These are phyloP conservation scores for Bruguiera hainesii DNA, from an alignment of 441 rosid species.

Conservation along the genomic window DNA sequence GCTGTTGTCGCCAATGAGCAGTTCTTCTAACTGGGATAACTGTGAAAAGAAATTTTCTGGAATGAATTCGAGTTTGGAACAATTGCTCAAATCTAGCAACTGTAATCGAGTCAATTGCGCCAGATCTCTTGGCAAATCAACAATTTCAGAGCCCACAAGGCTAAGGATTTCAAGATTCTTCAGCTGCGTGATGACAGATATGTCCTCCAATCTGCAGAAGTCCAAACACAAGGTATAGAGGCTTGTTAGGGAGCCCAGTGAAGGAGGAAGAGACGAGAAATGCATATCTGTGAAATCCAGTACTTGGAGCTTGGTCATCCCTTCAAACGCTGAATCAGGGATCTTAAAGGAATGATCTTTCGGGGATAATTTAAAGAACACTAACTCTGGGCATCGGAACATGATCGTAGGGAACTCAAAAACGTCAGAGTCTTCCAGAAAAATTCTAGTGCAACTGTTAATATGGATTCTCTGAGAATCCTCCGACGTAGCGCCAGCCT, in stretches of 20 bases:
- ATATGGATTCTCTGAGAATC: constrained; percentile 1
- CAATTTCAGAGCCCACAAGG: constrained; percentile 12
- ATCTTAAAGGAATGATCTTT: constrained; percentile 1
- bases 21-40: constrained; percentile 27
- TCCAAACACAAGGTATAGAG: constrained; percentile 37
- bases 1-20: constrained; percentile 7
- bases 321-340: constrained; percentile 21
- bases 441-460: constrained; percentile 1
- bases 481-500: not conserved
- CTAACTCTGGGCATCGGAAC: too few relatives aligned
- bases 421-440: not conserved
- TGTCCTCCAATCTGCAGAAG: constrained; percentile 7
- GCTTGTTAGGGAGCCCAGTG: constrained; percentile 17
- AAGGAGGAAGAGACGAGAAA: constrained; percentile 21
- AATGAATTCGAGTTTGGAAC: constrained; percentile 13
- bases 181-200: constrained; percentile 25
- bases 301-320: constrained; percentile 21
- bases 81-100: constrained; percentile 17
- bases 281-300: constrained; percentile 22
- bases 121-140: constrained; percentile 21
- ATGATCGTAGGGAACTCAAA: too few relatives aligned
- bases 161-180: constrained; percentile 35
- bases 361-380: constrained; percentile 11
- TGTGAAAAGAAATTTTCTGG: constrained; percentile 16
- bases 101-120: constrained; percentile 24